Conservation (phyloP, 495 filamentous ascomycete genomes). For the Penicillium antarcticum region DNA sequence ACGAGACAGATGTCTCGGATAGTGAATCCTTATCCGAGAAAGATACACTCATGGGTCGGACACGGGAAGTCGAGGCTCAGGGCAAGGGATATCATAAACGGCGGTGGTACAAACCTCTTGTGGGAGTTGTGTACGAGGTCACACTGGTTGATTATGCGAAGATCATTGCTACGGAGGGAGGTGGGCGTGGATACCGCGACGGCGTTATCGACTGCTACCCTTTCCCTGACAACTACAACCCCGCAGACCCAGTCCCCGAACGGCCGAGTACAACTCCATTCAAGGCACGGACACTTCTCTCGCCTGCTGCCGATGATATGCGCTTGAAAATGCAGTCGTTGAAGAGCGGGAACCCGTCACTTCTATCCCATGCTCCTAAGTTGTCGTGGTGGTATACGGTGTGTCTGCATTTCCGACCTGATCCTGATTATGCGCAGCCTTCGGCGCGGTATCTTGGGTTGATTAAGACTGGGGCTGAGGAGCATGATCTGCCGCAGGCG, state of each 20-base stretch:
- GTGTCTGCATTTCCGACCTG: slow-evolving; percentile 45
- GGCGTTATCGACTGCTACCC: slow-evolving; percentile 72
- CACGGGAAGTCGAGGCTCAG: slow-evolving; percentile 1
- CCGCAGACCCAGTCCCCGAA: slow-evolving; percentile 37
- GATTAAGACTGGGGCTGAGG: slow-evolving; percentile 68
- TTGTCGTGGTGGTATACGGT: slow-evolving; percentile 8
- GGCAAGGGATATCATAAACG: slow-evolving; percentile 39
- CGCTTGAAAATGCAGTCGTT: background rate
- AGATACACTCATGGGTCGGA: slow-evolving; percentile 22
- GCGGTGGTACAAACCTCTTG: slow-evolving; percentile 71
- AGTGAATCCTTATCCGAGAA: slow-evolving; percentile 28
- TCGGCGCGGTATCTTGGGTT: slow-evolving; percentile 79
- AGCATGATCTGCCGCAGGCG: slow-evolving; percentile 70
- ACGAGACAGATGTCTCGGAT: slow-evolving; percentile 1
- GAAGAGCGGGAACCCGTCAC: background rate
- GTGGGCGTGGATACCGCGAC: slow-evolving; percentile 76
- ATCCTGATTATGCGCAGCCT: slow-evolving; percentile 71
- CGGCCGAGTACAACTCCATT: slow-evolving; percentile 37
- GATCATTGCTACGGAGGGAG: slow-evolving; percentile 89
- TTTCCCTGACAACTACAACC: slow-evolving; percentile 48
- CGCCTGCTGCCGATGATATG: slow-evolving; percentile 33
- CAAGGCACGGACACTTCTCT: slow-evolving; percentile 60
- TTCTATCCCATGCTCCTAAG: background rate
- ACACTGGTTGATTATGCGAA: slow-evolving; percentile 74
- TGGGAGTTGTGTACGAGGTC: slow-evolving; percentile 95